Evolutionary conservation across 2,329 filamentous ascomycete genomes (phyloP), one percentile per base, ranked within the genome.

Genomic region (Didymella sp.): DNA sequence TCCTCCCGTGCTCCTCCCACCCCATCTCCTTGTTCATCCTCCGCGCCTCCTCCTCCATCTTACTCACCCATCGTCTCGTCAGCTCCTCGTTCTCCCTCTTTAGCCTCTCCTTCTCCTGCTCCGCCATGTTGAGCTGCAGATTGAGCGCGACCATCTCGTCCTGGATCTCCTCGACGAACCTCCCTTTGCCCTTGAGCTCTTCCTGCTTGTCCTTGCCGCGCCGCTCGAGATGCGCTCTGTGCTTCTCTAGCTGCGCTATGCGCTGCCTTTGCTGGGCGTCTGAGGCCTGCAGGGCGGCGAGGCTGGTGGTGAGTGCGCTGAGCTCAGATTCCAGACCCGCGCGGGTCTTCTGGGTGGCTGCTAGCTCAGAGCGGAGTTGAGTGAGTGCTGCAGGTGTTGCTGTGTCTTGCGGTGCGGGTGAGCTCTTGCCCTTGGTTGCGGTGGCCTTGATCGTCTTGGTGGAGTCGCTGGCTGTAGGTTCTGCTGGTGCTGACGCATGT

Each of bases 71-170:
- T 51, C 95, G 84, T 73, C 92, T 89, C 50, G 97, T 87, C 52
- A 99, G 82, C 64, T 96, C 90, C 71, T 91, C 88, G 72, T 98
- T 98, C 74, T 98, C 95, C 57, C 82, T 84, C 72, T 87, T 85
- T 61, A 96, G 80, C 75, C 87, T 88, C 72, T 89, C 87, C 25
- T 85, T 82, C 70, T 87, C 86, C 73, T 93, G 85, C 74, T 96
- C 92, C 3, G 89, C 88, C 81, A 97, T 86, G 66, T 95, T 92
- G 40, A 97, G 82, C 76, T 98, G 90, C 63, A 98, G 81, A 65
- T 93, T 93, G 43, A 97, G 79, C 1, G 91, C 89, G 47, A 96
- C 88, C 77, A 96, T 88, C 76, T 99, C 95, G 76, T 97, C 93
- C 78, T 98, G 94, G 50, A 96, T 88, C 69, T 94, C 85, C 80